A percentile compares a stretch with the other conserved stretches of the same genome.
These are phyloP conservation scores for Diplodia mutila DNA, from an alignment of 2,329 filamentous ascomycete species.

Conservation along the genomic window DNA sequence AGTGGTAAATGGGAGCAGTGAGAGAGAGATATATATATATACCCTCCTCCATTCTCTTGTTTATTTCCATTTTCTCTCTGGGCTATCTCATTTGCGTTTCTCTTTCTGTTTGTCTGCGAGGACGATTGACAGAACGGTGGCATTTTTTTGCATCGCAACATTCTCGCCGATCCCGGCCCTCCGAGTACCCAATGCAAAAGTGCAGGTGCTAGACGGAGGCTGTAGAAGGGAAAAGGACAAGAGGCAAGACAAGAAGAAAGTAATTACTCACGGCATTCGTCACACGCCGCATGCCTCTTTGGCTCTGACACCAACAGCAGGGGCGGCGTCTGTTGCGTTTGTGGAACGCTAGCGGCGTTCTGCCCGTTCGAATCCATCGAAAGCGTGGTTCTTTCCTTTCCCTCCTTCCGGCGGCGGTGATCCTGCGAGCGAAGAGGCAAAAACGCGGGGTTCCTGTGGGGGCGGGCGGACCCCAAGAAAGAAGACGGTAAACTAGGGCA, in stretches of 20 bases:
- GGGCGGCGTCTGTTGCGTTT: neutral
- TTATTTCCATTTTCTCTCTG: too few relatives aligned
- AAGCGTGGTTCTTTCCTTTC: neutral
- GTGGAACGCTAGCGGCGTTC: neutral
- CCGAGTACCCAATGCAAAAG: too few relatives aligned
- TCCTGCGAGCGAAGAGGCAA: neutral
- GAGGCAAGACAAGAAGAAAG: neutral
- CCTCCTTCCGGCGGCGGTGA: neutral
- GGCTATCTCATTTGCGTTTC: too few relatives aligned
- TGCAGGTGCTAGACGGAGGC: neutral
- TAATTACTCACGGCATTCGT: slow-evolving; percentile 46
- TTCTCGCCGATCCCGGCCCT: too few relatives aligned
- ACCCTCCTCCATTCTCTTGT: too few relatives aligned
- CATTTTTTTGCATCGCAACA: too few relatives aligned
- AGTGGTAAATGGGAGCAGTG: too few relatives aligned
- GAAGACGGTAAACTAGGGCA: neutral
- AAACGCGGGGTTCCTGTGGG: neutral
- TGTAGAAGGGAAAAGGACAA: neutral
- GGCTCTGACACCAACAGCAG: neutral
- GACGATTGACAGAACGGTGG: too few relatives aligned
- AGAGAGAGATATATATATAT: too few relatives aligned
- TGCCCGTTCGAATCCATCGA: neutral
- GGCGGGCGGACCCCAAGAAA: neutral
- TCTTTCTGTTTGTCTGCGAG: too few relatives aligned
- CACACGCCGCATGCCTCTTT: slow-evolving; percentile 45